phyloP scores from a whole-genome alignment of 2,329 filamentous ascomycete species.

The Ceratocystis albifundus region DNA sequence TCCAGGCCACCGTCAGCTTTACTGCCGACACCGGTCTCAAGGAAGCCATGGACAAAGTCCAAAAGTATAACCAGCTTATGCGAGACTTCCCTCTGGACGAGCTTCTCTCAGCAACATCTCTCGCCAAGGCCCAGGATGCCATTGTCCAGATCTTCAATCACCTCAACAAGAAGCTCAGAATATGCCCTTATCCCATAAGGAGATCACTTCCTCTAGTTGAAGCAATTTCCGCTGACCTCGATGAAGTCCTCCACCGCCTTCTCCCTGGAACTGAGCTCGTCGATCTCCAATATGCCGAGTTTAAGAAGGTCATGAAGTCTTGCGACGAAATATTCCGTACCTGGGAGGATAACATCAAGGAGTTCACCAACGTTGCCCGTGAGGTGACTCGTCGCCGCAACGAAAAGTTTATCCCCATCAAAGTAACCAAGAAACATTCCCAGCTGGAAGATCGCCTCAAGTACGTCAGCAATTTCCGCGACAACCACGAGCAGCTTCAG shows the following conservation, averaged over 20 bases:
- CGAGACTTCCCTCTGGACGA: conserved; percentile 95
- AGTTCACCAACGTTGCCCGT: conserved; percentile 94
- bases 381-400: conserved; percentile 87
- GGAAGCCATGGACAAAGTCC: conserved; percentile 88
- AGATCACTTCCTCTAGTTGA: conserved; percentile 89
- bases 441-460: conserved; percentile 83
- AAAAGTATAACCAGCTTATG: conserved; percentile 98
- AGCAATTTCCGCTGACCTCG: conserved; percentile 87
- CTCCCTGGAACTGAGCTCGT: conserved; percentile 80
- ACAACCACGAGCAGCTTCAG: conserved; percentile 95
- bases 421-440: conserved; percentile 76
- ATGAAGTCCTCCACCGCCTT: conserved; percentile 72
- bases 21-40: conserved; percentile 90
- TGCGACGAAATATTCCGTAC: conserved; percentile 77
- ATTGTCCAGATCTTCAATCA: conserved; percentile 84
- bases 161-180: conserved; percentile 93
- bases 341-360: conserved; percentile 94
- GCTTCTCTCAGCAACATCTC: conserved; percentile 77
- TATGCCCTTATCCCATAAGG: conserved; percentile 88
- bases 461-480: conserved; percentile 88
- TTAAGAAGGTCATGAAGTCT: conserved; percentile 70
- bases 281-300: conserved; percentile 84
- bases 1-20: conserved; percentile 95
- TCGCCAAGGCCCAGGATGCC: conserved; percentile 80
- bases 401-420: conserved; percentile 98